Evolutionary conservation across 1,284 basidiomycete species (phyloP).

Genomic region (Meira miltonrushii): DNA sequence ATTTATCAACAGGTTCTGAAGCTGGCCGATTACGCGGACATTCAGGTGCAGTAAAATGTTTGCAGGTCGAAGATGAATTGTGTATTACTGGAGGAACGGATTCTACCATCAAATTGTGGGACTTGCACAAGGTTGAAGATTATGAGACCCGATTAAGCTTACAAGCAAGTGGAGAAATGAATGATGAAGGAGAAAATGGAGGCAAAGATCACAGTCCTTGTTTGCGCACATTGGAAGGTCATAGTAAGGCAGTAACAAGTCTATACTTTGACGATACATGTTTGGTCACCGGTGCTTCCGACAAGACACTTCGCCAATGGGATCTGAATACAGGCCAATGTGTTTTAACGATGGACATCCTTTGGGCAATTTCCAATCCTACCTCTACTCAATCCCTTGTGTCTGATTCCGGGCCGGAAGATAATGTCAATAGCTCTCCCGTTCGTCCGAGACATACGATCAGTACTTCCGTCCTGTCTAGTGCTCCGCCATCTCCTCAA

Average conservation of each 20-base stretch:
- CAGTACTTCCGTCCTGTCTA: background rate
- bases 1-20: conserved; percentile 62
- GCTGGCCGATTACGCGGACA: conserved; percentile 47
- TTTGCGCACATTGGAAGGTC: conserved; percentile 75
- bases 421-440: background rate
- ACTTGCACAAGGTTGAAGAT: conserved; percentile 46
- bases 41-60: conserved; percentile 64
- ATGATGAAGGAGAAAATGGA: conserved; percentile 11
- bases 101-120: conserved; percentile 61
- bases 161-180: conserved; percentile 29
- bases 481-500: background rate
- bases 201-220: conserved; percentile 59
- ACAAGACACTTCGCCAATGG: conserved; percentile 98
- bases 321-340: conserved; percentile 94
- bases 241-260: conserved; percentile 83
- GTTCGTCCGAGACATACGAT: background rate
- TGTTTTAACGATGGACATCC: conserved; percentile 97
- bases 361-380: conserved; percentile 97
- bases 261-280: conserved; percentile 93
- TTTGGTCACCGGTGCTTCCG: conserved; percentile 90
- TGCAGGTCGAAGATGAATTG: conserved; percentile 87
- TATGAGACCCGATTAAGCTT: conserved; percentile 35
- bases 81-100: conserved; percentile 88
- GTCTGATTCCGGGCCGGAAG: conserved; percentile 5
- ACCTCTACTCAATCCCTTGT: conserved; percentile 58